These are phyloP conservation scores for Tulasnella sp. DNA, from an alignment of 768 basidiomycete species.

Conservation along the genomic window DNA sequence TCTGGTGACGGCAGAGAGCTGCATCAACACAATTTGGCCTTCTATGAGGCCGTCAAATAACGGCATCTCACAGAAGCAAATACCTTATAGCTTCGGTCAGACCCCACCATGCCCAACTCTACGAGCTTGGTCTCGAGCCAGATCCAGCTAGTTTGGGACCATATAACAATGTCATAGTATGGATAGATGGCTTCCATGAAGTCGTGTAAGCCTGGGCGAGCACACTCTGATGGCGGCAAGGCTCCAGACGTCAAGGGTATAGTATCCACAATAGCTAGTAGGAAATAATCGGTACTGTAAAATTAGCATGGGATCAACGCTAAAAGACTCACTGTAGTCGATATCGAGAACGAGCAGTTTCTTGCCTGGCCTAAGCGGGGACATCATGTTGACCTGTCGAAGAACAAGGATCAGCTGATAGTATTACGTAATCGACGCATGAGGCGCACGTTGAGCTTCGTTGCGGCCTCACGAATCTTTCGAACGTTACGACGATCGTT, in stretches of 20 bases:
- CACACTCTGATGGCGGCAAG: slow-evolving; percentile 69
- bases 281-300: not conserved
- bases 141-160: slow-evolving; percentile 36
- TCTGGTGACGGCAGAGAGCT: slow-evolving; percentile 12
- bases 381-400: slow-evolving; percentile 47
- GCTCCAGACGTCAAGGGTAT: slow-evolving; percentile 75
- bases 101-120: slow-evolving; percentile 75
- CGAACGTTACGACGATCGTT: slow-evolving; percentile 73
- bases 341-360: slow-evolving; percentile 77
- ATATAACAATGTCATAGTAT: slow-evolving; percentile 82
- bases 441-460: slow-evolving; percentile 40
- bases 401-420: not conserved
- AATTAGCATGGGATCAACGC: slow-evolving; percentile 15
- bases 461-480: slow-evolving; percentile 62
- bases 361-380: slow-evolving; percentile 65
- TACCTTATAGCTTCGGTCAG: slow-evolving; percentile 58
- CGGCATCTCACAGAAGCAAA: not conserved
- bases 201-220: slow-evolving; percentile 70
- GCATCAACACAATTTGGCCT: slow-evolving; percentile 10
- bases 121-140: slow-evolving; percentile 35
- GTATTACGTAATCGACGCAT: not conserved
- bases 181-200: slow-evolving; percentile 73
- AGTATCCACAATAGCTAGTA: slow-evolving; percentile 67
- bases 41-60: not conserved
- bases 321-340: slow-evolving; percentile 57